Base-by-base conservation (phyloP, 1,139 yeast genomes). In the Magnusiomyces magnusii region DNA sequence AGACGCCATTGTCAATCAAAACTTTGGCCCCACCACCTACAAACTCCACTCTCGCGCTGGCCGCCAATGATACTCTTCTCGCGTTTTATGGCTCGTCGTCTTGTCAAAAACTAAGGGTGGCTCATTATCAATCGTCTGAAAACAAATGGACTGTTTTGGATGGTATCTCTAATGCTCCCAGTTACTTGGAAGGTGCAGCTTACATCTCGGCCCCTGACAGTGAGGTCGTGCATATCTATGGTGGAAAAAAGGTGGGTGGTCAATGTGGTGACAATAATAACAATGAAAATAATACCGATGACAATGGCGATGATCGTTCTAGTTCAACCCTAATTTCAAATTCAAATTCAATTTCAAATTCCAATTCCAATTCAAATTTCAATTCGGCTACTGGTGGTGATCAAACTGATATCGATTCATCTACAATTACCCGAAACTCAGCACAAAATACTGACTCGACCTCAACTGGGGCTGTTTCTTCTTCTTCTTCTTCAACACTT, bases 211-310 rank as follows among this genome's bases (percentile, higher is more conserved):
- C 80, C 0, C 68, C 74, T 23, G 74, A 73, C 47, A 56, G 64
- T 2, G 75, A 71, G 34, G 62, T 75, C 2, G 67, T 81, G 1
- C 81, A 78, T 64, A 72, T 81, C 1, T 82, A 78, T 63, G 85
- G 85, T 2, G 86, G 86, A 5, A n/a, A n/a, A n/a, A n/a, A n/a
- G n/a, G n/a, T n/a, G n/a, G n/a, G n/a, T n/a, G n/a, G n/a, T n/a
- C n/a, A n/a, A n/a, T n/a, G n/a, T 31, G 36, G 36, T 31, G 13
- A 13, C 36, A 13, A 13, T 7, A 31, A 31, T 31, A 31, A 7
- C 36, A 31, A 13, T 13, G 36, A 31, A 31, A 31, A 31, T 31
- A 31, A 31, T 31, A 13, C 10, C 36, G 13, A 31, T 31, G 36
- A 7, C 36, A 31, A 13, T 31, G 36, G 36, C n/a, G n/a, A n/a